Evolutionary conservation across 1,284 basidiomycete species (phyloP).

Genomic region (Cutaneotrichosporon sp.): DNA sequence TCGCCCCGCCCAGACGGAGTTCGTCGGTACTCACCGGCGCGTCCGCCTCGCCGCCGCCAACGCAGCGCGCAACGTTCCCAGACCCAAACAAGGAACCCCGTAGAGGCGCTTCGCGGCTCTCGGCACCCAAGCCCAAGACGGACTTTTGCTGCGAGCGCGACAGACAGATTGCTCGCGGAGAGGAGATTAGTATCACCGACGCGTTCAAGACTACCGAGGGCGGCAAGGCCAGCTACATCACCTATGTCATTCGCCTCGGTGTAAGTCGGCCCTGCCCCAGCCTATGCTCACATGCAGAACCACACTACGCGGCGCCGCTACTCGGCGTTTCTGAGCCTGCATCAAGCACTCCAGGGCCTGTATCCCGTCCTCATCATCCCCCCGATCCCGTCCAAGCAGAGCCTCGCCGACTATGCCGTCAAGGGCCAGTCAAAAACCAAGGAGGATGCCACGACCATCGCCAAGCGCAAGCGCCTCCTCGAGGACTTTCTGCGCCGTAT

Average conservation of each 20-base stretch:
- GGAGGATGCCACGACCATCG: conserved; percentile 89
- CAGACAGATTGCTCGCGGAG: conserved; percentile 39
- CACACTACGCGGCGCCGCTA: conserved; percentile 85
- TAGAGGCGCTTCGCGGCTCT: conserved; percentile 26
- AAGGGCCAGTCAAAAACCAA: conserved; percentile 91
- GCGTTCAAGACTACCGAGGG: conserved; percentile 90
- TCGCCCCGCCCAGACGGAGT: neutral
- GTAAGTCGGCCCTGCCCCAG: too few relatives aligned
- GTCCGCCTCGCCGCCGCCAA: conserved; percentile 43
- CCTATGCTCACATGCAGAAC: too few relatives aligned
- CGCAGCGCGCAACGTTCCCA: conserved; percentile 44
- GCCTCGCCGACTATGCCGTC: conserved; percentile 90
- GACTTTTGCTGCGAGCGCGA: conserved; percentile 46
- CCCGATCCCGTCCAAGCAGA: conserved; percentile 96
- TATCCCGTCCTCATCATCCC: conserved; percentile 97
- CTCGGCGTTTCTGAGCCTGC: conserved; percentile 93
- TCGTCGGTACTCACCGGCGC: conserved; percentile 21
- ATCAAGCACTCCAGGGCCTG: conserved; percentile 73
- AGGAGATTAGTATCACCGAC: conserved; percentile 63
- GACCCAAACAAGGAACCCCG: conserved; percentile 39
- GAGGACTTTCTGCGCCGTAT: conserved; percentile 90
- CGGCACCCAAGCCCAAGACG: conserved; percentile 40
- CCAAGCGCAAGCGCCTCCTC: conserved; percentile 85
- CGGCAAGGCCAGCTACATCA: conserved; percentile 81
- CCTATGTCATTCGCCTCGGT: conserved; percentile 86